A percentile compares a stretch with the other conserved stretches of the same genome.
Conservation (phyloP, 2,329 filamentous ascomycete species). For the Aspergillus puulaauensis region DNA sequence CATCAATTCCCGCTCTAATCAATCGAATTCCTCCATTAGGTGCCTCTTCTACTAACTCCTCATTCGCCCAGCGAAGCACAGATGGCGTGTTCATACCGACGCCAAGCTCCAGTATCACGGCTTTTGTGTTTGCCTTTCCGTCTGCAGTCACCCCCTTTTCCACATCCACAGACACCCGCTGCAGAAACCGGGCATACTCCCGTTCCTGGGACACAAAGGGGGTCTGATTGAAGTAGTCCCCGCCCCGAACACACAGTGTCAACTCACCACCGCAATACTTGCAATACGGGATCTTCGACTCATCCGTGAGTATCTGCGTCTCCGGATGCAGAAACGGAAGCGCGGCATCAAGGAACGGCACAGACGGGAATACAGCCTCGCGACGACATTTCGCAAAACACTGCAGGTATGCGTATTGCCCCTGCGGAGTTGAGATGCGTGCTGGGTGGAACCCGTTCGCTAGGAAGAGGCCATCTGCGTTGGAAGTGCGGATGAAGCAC, state of each 20-base stretch:
- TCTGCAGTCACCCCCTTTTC: too few relatives aligned
- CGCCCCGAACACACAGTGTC: constrained; percentile 22
- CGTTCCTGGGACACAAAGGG: constrained; percentile 15
- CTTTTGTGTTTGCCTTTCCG: not conserved
- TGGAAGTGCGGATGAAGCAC: constrained; percentile 22
- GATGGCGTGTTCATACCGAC: constrained; percentile 24
- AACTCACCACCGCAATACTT: constrained; percentile 20
- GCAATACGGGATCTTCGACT: constrained; percentile 12
- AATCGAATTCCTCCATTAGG: constrained; percentile 8
- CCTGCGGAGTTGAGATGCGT: constrained; percentile 21
- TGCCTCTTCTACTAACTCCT: constrained; percentile 16
- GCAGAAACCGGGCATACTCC: constrained; percentile 12
- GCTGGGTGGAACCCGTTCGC: constrained; percentile 18
- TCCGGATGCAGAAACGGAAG: constrained; percentile 16
- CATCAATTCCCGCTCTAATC: constrained; percentile 20
- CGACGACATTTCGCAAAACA: constrained; percentile 19
- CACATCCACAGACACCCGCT: not conserved
- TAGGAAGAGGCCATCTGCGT: constrained; percentile 21
- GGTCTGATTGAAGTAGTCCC: constrained; percentile 20
- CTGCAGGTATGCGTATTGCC: constrained; percentile 21
- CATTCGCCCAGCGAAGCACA: constrained; percentile 24
- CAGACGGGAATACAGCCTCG: constrained; percentile 21
- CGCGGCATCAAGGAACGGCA: constrained; percentile 16
- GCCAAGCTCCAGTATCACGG: constrained; percentile 22
- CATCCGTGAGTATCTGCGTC: constrained; percentile 10